These are phyloP conservation scores for Colletotrichum agaves DNA, from an alignment of 2,329 filamentous ascomycete species.

Conservation along the genomic window DNA sequence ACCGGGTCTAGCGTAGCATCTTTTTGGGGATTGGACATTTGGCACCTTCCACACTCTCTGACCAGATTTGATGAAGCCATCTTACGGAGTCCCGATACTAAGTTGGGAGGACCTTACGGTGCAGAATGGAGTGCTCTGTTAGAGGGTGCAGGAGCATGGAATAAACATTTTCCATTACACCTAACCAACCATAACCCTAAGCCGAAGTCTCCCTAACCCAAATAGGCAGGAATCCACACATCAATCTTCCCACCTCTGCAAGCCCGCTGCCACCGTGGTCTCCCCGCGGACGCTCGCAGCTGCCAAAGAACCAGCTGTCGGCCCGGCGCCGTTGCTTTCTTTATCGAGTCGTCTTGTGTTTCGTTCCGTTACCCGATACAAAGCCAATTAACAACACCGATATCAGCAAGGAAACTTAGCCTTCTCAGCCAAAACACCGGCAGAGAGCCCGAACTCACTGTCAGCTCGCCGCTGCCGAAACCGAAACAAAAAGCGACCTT, in stretches of 20 bases:
- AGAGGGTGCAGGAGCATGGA: too few relatives aligned
- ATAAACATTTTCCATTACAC: too few relatives aligned
- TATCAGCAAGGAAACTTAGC: neutral
- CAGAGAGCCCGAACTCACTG: conserved; percentile 1
- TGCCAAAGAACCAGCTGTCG: conserved; percentile 10
- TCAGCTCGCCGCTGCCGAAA: neutral
- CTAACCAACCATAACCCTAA: too few relatives aligned
- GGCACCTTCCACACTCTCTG: neutral
- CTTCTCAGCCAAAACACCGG: conserved; percentile 12
- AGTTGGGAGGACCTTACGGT: too few relatives aligned
- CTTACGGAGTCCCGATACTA: too few relatives aligned
- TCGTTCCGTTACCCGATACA: neutral
- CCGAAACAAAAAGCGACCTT: neutral
- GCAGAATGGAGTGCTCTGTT: too few relatives aligned
- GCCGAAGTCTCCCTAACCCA: too few relatives aligned
- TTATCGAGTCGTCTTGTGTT: conserved; percentile 19
- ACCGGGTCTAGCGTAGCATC: neutral
- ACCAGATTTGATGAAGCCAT: conserved; percentile 6
- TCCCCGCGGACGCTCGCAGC: neutral
- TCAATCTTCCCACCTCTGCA: conserved; percentile 8
- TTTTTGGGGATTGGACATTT: too few relatives aligned
- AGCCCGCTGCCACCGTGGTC: too few relatives aligned
- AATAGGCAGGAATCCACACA: too few relatives aligned
- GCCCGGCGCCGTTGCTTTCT: neutral
- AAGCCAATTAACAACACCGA: conserved; percentile 18